A percentile compares a stretch with the other conserved stretches of the same genome.
Evolutionary conservation across 257 asterid genomes (phyloP).

Genomic region (Plantago major): DNA sequence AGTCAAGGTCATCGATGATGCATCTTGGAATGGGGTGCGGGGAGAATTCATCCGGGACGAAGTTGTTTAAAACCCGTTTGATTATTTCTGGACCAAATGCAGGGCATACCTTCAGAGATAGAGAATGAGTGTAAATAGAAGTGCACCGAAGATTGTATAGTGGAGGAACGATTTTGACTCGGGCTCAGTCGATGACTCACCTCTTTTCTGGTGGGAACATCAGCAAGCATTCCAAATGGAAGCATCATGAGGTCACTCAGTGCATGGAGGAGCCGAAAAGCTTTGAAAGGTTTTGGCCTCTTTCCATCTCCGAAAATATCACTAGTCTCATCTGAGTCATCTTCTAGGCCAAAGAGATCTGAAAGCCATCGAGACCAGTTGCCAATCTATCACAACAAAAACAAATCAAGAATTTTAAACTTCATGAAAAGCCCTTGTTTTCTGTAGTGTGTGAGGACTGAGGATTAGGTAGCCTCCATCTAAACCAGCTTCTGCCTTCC

Average conservation of each 20-base stretch:
- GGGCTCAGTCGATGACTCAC: conserved; percentile 29
- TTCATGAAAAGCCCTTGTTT: not conserved
- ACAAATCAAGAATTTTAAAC: conserved; percentile 1
- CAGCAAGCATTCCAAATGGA: conserved; percentile 75
- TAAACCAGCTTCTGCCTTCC: not conserved
- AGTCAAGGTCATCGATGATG: conserved; percentile 53
- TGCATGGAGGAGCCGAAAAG: conserved; percentile 71
- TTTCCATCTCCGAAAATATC: conserved; percentile 23
- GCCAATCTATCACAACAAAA: conserved; percentile 52
- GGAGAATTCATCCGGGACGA: conserved; percentile 84
- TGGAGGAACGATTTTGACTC: not conserved
- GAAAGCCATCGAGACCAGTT: conserved; percentile 92
- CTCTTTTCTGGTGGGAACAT: conserved; percentile 69
- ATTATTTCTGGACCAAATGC: conserved; percentile 59
- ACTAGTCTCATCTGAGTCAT: conserved; percentile 39
- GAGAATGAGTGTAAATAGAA: conserved; percentile 7
- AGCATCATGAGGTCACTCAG: conserved; percentile 93
- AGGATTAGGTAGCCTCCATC: too few species aligned
- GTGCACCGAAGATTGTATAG: not conserved
- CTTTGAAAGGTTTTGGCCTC: conserved; percentile 45
- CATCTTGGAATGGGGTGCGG: conserved; percentile 74
- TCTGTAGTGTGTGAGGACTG: not conserved
- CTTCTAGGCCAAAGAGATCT: conserved; percentile 71
- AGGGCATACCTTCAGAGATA: conserved; percentile 68
- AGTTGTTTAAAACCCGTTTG: conserved; percentile 57